These are phyloP conservation scores for Raffaelea deltoideospora DNA, from an alignment of 2,329 filamentous ascomycete species.

Conservation along the genomic window DNA sequence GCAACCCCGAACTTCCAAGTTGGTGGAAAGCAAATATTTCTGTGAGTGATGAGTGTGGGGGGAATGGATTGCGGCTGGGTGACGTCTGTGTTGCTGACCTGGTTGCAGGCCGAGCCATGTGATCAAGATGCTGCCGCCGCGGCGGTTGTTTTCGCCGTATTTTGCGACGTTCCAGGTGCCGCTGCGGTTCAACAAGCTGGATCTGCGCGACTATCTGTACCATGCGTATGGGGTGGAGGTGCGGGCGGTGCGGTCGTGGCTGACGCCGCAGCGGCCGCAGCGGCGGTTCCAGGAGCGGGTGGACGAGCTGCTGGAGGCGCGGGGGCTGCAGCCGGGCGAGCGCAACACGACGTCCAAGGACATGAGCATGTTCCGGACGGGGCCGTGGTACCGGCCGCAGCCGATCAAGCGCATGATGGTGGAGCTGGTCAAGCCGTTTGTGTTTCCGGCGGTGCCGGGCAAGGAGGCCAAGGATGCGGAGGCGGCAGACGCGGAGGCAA, in stretches of 20 bases:
- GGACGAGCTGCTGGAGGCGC: constrained; percentile 16
- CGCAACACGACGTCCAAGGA: constrained; percentile 1
- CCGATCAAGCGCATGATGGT: constrained; percentile 88
- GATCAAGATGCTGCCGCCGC: constrained; percentile 60
- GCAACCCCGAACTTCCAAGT: constrained; percentile 25
- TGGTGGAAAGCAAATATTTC: constrained; percentile 38
- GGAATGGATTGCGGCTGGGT: too few species aligned
- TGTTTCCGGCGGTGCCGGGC: constrained; percentile 61
- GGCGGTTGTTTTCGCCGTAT: constrained; percentile 55
- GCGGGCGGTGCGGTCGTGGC: constrained; percentile 59
- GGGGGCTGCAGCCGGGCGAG: neutral
- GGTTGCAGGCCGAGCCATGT: constrained; percentile 61
- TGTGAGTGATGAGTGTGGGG: too few species aligned
- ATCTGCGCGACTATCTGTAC: constrained; percentile 87
- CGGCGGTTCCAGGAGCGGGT: constrained; percentile 33
- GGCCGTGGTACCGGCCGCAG: constrained; percentile 53
- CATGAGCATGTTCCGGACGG: too few species aligned
- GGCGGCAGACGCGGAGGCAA: constrained; percentile 32
- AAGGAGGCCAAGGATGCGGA: constrained; percentile 23
- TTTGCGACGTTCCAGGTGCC: constrained; percentile 86
- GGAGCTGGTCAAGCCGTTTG: constrained; percentile 74
- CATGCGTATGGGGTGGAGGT: constrained; percentile 69
- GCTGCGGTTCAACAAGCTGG: constrained; percentile 86
- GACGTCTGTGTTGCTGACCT: too few species aligned
- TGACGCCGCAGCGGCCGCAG: constrained; percentile 50